These are phyloP conservation scores for Scedosporium aurantiacum DNA, from an alignment of 2,329 filamentous ascomycete species.

Conservation along the genomic window DNA sequence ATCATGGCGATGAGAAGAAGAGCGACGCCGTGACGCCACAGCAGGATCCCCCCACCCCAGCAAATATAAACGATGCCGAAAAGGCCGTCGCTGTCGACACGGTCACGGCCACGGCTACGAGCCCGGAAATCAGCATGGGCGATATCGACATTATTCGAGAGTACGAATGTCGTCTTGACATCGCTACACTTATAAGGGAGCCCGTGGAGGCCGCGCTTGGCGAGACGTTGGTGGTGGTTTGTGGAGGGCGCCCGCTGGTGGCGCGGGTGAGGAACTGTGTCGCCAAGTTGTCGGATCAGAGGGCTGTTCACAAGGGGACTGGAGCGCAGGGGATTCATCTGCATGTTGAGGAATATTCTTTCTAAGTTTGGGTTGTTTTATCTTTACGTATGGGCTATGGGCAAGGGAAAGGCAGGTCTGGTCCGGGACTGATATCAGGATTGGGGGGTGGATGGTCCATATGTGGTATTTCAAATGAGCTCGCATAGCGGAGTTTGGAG, in stretches of 20 bases:
- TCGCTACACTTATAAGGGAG: constrained; percentile 37
- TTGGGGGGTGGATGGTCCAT: no score
- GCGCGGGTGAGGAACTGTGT: constrained; percentile 44
- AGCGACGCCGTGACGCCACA: background rate
- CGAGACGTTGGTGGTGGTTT: constrained; percentile 51
- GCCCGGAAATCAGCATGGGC: background rate
- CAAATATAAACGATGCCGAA: constrained; percentile 4
- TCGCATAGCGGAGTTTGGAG: no score
- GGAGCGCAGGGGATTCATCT: constrained; percentile 52
- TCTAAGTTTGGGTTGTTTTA: constrained; percentile 19
- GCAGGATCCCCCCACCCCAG: background rate
- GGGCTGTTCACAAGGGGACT: constrained; percentile 53
- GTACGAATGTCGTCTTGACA: constrained; percentile 36
- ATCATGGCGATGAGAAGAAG: background rate
- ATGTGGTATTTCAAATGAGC: no score
- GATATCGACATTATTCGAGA: constrained; percentile 26
- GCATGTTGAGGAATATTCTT: constrained; percentile 49
- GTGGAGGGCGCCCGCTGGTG: constrained; percentile 45
- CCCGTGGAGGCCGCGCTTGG: constrained; percentile 47
- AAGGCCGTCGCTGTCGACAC: constrained; percentile 1
- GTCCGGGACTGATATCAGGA: no score
- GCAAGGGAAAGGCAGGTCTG: no score
- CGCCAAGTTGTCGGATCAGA: constrained; percentile 44
- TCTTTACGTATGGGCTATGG: background rate
- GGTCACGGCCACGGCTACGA: background rate